phyloP scores from a whole-genome alignment of 192 early-diverging fungal genomes.

The Diversispora eburnea region DNA sequence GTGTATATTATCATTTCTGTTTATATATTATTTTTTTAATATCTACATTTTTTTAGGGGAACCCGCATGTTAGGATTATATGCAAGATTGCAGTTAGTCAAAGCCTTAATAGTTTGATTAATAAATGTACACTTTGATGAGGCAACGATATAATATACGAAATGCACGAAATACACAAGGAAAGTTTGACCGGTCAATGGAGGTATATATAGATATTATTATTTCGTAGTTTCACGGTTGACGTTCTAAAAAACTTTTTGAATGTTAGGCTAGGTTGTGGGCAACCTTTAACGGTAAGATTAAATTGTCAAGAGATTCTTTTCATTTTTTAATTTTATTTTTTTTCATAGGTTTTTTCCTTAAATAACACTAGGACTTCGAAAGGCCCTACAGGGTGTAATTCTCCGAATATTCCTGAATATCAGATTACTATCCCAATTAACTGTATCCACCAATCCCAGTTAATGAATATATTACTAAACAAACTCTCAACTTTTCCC shows the following conservation, averaged over 20 bases:
- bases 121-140: too few species aligned
- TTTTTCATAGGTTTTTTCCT: background rate
- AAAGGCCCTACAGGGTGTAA: background rate
- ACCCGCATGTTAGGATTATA: slow-evolving; percentile 10
- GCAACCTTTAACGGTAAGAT: background rate
- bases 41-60: background rate
- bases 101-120: too few species aligned
- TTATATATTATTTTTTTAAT: slow-evolving; percentile 20
- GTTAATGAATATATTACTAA: background rate
- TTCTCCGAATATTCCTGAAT: slow-evolving; percentile 8
- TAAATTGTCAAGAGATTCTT: background rate
- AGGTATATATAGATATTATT: slow-evolving; percentile 13
- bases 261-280: slow-evolving; percentile 5
- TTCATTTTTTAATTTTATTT: slow-evolving; percentile 12
- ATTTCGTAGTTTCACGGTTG: background rate
- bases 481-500: too few species aligned
- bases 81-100: background rate
- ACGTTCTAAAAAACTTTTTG: slow-evolving; percentile 5
- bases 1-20: slow-evolving; percentile 6
- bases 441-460: slow-evolving; percentile 8
- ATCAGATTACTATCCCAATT: slow-evolving; percentile 1
- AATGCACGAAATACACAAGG: slow-evolving; percentile 14
- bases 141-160: background rate
- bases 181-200: slow-evolving; percentile 6
- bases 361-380: slow-evolving; percentile 17